These are phyloP conservation scores for Pichia cabralensis DNA, from an alignment of 805 yeast species.

Conservation along the genomic window DNA sequence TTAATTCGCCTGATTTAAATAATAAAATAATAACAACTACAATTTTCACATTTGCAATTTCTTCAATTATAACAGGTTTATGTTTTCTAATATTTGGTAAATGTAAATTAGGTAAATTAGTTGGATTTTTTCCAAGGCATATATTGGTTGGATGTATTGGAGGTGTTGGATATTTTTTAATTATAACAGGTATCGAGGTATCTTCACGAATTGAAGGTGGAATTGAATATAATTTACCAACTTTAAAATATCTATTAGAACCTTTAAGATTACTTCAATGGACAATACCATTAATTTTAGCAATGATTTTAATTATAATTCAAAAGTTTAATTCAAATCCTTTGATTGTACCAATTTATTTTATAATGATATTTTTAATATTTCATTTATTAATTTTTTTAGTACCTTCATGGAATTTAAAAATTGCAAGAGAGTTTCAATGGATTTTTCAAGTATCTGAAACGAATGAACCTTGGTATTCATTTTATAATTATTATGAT, in stretches of 20 bases:
- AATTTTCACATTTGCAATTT: slow-evolving; percentile 71
- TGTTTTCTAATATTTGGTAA: slow-evolving; percentile 73
- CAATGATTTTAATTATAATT: slow-evolving; percentile 48
- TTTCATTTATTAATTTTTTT: slow-evolving; percentile 62
- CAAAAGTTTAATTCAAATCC: slow-evolving; percentile 56
- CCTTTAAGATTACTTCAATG: slow-evolving; percentile 47
- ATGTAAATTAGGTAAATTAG: slow-evolving; percentile 71
- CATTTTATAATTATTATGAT: slow-evolving; percentile 66
- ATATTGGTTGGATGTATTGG: slow-evolving; percentile 96
- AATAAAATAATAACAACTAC: slow-evolving; percentile 41
- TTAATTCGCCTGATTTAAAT: slow-evolving; percentile 21
- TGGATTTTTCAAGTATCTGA: slow-evolving; percentile 74
- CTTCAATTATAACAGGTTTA: slow-evolving; percentile 78
- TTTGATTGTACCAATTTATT: slow-evolving; percentile 69
- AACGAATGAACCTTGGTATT: slow-evolving; percentile 78
- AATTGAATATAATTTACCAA: slow-evolving; percentile 49
- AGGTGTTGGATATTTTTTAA: slow-evolving; percentile 90
- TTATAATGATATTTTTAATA: slow-evolving; percentile 55
- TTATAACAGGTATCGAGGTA: slow-evolving; percentile 87
- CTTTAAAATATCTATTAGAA: slow-evolving; percentile 38
- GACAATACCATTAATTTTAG: slow-evolving; percentile 58
- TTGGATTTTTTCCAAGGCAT: slow-evolving; percentile 94
- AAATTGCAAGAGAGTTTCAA: slow-evolving; percentile 56
- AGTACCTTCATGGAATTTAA: slow-evolving; percentile 57
- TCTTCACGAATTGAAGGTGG: slow-evolving; percentile 74